Base-by-base conservation (phyloP, 169 alveolate species). In the Eimeria maxima region DNA sequence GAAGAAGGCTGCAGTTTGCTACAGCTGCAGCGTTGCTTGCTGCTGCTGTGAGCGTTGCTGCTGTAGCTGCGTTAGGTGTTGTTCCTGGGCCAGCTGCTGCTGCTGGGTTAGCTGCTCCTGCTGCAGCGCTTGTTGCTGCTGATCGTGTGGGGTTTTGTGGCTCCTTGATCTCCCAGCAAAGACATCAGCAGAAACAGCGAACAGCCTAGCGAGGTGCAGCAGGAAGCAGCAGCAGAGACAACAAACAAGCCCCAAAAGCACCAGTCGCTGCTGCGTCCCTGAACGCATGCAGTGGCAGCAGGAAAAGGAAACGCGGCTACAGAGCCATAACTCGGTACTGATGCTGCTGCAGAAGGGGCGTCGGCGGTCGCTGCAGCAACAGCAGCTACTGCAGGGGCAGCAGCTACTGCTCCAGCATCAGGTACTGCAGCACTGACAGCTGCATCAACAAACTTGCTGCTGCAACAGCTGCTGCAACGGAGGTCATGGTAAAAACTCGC, bases 121-220 rank as follows among this genome's bases (percentile, higher is more conserved):
- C 81, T 71, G 81, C 13, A 45, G 11, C 27, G 20, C 7, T 20
- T 60, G 69, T 20, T 60, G 69, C 69, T 60, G 69, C 67, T 50
- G 71, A 33, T 81, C 73, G 7, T 81, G 90, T 24, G 45, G 63
- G n/a, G 45, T 53, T 47, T 27, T 45, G 22, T 81, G 67, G 67
- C 90, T 53, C 44, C 57, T 81, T 4, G 47, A 18, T 10, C n/a
- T 81, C 44, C 73, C 22, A 45, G 47, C 55, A 22, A 81, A 81
- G 33, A 24, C 69, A 47, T 44, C 45, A n/a, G 90, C 67, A 50
- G 90, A 81, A 14, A 50, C 90, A 4, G 71, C 73, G 22, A 38
- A 10, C 27, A 81, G 90, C 63, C 90, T 69, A 73, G 47, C 90
- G 44, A 81, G 90, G 45, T 81, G 90, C 90, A 81, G 90, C 71